Percentiles rank a stretch among this genome's conserved stretches.
Conservation (phyloP, 495 filamentous ascomycete species). For the Penicillium paradoxum region DNA sequence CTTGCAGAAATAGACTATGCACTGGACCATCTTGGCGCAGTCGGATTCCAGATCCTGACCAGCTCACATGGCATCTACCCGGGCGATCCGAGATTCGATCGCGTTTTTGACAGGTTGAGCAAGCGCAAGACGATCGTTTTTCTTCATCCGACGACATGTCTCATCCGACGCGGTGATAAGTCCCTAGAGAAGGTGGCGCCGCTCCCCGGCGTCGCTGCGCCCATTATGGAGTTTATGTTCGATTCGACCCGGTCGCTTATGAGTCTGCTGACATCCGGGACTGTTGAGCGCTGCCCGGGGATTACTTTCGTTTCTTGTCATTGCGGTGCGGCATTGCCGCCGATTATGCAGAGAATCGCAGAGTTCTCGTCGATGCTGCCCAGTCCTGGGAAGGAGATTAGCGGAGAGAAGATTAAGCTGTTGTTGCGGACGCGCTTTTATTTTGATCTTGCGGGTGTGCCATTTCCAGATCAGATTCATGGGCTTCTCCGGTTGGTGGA, state of each 20-base stretch:
- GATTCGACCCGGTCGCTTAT: constrained; percentile 46
- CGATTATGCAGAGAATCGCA: constrained; percentile 40
- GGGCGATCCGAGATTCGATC: constrained; percentile 39
- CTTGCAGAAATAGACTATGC: constrained; percentile 42
- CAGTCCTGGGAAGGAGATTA: constrained; percentile 3
- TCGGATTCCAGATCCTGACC: constrained; percentile 46
- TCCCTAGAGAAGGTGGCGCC: constrained; percentile 13
- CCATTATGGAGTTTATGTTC: constrained; percentile 55
- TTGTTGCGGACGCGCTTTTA: constrained; percentile 36
- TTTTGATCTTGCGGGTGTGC: constrained; percentile 49
- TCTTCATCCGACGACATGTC: constrained; percentile 48
- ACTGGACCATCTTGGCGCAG: constrained; percentile 34
- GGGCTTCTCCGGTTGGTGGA: constrained; percentile 26
- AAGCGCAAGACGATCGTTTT: constrained; percentile 37
- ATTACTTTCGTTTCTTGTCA: constrained; percentile 49
- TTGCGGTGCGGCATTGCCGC: constrained; percentile 43
- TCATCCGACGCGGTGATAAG: constrained; percentile 6
- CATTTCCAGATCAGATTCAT: constrained; percentile 43
- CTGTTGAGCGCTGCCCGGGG: constrained; percentile 35
- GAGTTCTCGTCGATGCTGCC: constrained; percentile 23
- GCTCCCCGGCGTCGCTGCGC: constrained; percentile 36
- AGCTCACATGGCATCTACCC: constrained; percentile 49
- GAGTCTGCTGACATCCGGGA: constrained; percentile 47
- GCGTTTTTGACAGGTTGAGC: constrained; percentile 37
- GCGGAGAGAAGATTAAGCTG: constrained; percentile 17